phyloP scores from a whole-genome alignment of 2,329 filamentous ascomycete species.

The Plenodomus lindquistii region DNA sequence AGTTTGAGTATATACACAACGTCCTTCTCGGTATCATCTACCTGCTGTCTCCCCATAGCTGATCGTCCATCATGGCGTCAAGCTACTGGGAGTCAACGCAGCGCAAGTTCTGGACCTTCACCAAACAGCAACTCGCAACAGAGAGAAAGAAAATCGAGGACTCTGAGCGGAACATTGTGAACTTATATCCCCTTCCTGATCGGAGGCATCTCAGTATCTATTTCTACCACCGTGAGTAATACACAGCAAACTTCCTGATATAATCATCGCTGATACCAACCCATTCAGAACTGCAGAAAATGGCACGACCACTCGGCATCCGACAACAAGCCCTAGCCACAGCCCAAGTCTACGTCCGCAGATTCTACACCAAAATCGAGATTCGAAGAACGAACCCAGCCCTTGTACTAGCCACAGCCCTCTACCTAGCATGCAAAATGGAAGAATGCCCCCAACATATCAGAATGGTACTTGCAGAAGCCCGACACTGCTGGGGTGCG shows the following conservation, averaged over 20 bases:
- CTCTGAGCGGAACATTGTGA: constrained; percentile 72
- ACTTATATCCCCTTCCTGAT: constrained; percentile 81
- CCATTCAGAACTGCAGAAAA: constrained; percentile 70
- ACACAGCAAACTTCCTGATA: neutral
- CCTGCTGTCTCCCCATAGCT: neutral
- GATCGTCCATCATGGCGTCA: constrained; percentile 69
- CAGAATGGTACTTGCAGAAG: constrained; percentile 83
- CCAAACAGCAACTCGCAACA: constrained; percentile 75
- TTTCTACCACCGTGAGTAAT: constrained; percentile 80
- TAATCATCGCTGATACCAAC: neutral
- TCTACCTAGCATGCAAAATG: constrained; percentile 97
- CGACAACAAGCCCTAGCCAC: constrained; percentile 93
- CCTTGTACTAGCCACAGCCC: constrained; percentile 85
- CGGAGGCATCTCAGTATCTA: constrained; percentile 84
- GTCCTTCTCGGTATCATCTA: too few species aligned
- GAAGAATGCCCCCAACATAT: constrained; percentile 98
- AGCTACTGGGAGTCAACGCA: constrained; percentile 98
- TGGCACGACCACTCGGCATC: constrained; percentile 81
- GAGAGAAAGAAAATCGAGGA: constrained; percentile 78
- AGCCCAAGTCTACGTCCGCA: constrained; percentile 90
- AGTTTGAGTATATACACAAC: too few species aligned
- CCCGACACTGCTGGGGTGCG: constrained; percentile 65
- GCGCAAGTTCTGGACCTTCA: constrained; percentile 86
- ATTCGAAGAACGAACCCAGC: constrained; percentile 93
- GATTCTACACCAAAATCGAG: constrained; percentile 90